A percentile compares a stretch with the other conserved stretches of the same genome.
These are phyloP conservation scores for Kuraishia cidri DNA, from an alignment of 805 yeast genomes.

Conservation along the genomic window DNA sequence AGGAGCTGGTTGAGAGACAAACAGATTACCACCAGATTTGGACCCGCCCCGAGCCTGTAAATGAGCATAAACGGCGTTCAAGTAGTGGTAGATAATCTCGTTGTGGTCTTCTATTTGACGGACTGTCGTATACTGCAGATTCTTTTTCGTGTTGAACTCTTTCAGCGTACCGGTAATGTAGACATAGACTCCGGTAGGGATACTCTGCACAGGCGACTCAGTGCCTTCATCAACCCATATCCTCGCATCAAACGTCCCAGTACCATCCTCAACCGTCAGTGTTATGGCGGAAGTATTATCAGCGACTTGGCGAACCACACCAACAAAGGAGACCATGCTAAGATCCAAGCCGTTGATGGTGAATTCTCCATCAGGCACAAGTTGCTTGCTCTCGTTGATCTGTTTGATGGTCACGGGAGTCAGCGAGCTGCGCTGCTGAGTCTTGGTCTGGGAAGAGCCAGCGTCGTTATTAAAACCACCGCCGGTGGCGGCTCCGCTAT, in stretches of 20 bases:
- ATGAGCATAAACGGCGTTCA: constrained; percentile 53
- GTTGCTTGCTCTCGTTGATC: constrained; percentile 51
- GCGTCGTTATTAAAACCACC: constrained; percentile 10
- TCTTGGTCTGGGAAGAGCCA: constrained; percentile 11
- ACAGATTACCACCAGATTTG: constrained; percentile 21
- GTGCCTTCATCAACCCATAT: constrained; percentile 47
- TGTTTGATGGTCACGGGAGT: constrained; percentile 73
- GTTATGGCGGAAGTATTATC: constrained; percentile 47
- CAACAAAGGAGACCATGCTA: constrained; percentile 57
- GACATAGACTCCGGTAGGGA: constrained; percentile 49
- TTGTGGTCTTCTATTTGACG: constrained; percentile 53
- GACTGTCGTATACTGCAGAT: constrained; percentile 55
- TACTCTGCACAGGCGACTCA: constrained; percentile 23
- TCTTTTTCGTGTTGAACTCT: constrained; percentile 56
- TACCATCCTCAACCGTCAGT: constrained; percentile 69
- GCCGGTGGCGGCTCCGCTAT: constrained; percentile 4
- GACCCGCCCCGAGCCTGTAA: constrained; percentile 25
- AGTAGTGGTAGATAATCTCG: constrained; percentile 58
- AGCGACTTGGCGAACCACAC: constrained; percentile 57
- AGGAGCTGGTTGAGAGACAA: constrained; percentile 30
- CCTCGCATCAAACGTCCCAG: constrained; percentile 57
- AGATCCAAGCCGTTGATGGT: constrained; percentile 50
- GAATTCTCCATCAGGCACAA: constrained; percentile 62
- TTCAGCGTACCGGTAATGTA: constrained; percentile 46
- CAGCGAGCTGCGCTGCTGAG: constrained; percentile 25